Base-by-base conservation (phyloP, 371 early-diverging fungal genomes). In the Batkoa obscura region DNA sequence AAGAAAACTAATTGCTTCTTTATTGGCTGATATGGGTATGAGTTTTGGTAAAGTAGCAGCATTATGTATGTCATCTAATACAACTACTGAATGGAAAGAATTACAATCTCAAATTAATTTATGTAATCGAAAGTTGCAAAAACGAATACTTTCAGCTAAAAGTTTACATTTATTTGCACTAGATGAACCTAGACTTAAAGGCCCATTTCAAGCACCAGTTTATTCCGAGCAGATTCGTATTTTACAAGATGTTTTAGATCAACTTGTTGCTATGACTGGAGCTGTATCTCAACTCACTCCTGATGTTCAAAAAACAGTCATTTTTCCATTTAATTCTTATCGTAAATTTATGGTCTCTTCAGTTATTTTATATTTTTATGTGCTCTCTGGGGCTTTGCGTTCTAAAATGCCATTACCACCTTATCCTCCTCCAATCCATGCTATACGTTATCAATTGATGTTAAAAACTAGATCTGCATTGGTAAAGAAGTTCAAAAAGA, bases 341-440 rank as follows among this genome's bases (percentile, higher is more conserved):
- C 68, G 76, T 35, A 66, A 71, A 23, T 73, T 74, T 48, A 71
- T 76, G 78, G 77, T 74, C 37, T 66, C 73, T 10, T 61, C 75
- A 13, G 59, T 73, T 36, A 43, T 73, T 1, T 62, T 73, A 6
- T 64, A 64, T 43, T 73, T 72, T 50, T 66, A 72, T 23, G 51
- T 58, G 1, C 56, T 75, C 2, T 58, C 71, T 12, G 47, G 68
- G n/a, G 66, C 75, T 6, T 47, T 75, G 9, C 59, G 63, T 33
- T 63, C 70, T 35, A 75, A 72, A 51, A 60, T 64, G 10, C 68
- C 72, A 5, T 59, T 75, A 45, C 75, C 75, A 0, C 66, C 68
- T 0, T 75, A 68, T 53, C 61, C 55, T 56, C 57, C 50, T 3
- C 48, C 57, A 43, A 36, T 54, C 38, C 55, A 53, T 13, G 55